Conservation (phyloP, 805 yeast species). For the Suhomyces faveliae region DNA sequence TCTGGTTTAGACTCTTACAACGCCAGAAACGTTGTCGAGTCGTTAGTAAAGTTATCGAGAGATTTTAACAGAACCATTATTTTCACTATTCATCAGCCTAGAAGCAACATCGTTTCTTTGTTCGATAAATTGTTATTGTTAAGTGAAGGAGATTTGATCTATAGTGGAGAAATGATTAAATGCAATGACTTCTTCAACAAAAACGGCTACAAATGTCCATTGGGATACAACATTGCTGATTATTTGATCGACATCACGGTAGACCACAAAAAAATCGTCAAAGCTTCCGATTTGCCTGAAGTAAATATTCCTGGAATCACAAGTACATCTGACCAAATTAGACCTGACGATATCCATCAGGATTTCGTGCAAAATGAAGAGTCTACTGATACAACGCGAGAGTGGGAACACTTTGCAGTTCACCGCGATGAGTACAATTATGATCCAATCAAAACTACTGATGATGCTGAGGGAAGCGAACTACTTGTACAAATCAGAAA, state of each 20-base stretch:
- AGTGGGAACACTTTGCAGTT: slow-evolving; percentile 83
- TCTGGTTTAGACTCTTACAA: slow-evolving; percentile 94
- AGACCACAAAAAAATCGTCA: slow-evolving; percentile 43
- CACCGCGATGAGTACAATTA: slow-evolving; percentile 69
- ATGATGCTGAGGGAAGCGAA: slow-evolving; percentile 20
- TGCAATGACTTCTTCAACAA: slow-evolving; percentile 73
- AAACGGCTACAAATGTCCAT: slow-evolving; percentile 80
- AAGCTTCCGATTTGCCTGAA: slow-evolving; percentile 5
- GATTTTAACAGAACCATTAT: slow-evolving; percentile 84
- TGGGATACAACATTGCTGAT: slow-evolving; percentile 92
- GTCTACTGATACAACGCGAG: slow-evolving; percentile 59
- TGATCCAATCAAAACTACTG: slow-evolving; percentile 15
- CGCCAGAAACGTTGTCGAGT: slow-evolving; percentile 87
- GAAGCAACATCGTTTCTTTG: slow-evolving; percentile 89
- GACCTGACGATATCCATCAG: slow-evolving; percentile 24
- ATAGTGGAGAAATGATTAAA: slow-evolving; percentile 78
- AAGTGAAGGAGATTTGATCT: slow-evolving; percentile 82
- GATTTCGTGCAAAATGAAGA: slow-evolving; percentile 29
- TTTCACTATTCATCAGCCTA: slow-evolving; percentile 94
- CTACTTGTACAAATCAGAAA: slow-evolving; percentile 16
- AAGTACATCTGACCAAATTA: slow-evolving; percentile 5
- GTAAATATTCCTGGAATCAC: slow-evolving; percentile 7
- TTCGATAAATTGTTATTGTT: slow-evolving; percentile 81
- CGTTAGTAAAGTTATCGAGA: slow-evolving; percentile 74
- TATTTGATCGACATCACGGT: slow-evolving; percentile 88